Evolutionary conservation across 148 eudicot species (phyloP).

Genomic region (Beta vulgaris): DNA sequence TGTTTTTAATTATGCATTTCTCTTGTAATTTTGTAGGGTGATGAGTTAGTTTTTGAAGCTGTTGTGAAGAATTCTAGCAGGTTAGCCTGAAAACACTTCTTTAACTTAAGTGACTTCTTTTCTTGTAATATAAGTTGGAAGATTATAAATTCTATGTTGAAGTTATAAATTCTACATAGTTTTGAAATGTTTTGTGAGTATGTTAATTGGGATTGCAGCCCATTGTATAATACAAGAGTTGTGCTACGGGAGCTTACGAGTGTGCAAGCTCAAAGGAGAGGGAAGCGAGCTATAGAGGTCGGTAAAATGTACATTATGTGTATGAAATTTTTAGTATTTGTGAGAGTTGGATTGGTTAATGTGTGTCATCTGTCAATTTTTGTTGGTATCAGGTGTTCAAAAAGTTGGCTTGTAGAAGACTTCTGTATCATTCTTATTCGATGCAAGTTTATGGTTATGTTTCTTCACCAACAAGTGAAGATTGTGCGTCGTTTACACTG

Average conservation of each 20-base stretch:
- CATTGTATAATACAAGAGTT: slow-evolving; percentile 70
- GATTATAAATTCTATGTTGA: too few relatives aligned
- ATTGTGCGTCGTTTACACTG: slow-evolving; percentile 64
- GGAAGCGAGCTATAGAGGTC: slow-evolving; percentile 96
- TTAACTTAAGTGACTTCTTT: background rate
- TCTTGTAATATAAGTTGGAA: background rate
- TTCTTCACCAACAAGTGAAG: slow-evolving; percentile 50
- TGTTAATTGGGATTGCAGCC: slow-evolving; percentile 45
- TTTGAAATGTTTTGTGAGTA: background rate
- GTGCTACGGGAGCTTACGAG: slow-evolving; percentile 83
- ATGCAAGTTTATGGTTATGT: slow-evolving; percentile 98
- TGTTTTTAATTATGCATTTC: background rate
- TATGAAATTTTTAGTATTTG: background rate
- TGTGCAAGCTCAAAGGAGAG: slow-evolving; percentile 89
- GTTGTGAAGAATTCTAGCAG: slow-evolving; percentile 66
- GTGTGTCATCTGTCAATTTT: background rate
- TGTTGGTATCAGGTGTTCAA: slow-evolving; percentile 62
- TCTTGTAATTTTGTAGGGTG: slow-evolving; percentile 49
- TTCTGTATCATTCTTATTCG: slow-evolving; percentile 88
- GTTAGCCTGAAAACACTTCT: slow-evolving; percentile 40
- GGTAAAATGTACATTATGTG: slow-evolving; percentile 9
- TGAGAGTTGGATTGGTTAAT: slow-evolving; percentile 1
- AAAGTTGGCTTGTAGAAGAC: slow-evolving; percentile 71
- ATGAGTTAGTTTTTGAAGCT: slow-evolving; percentile 91
- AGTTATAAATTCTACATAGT: background rate